phyloP scores from a whole-genome alignment of 2,329 filamentous ascomycete species.

The Fusarium anthophilum region DNA sequence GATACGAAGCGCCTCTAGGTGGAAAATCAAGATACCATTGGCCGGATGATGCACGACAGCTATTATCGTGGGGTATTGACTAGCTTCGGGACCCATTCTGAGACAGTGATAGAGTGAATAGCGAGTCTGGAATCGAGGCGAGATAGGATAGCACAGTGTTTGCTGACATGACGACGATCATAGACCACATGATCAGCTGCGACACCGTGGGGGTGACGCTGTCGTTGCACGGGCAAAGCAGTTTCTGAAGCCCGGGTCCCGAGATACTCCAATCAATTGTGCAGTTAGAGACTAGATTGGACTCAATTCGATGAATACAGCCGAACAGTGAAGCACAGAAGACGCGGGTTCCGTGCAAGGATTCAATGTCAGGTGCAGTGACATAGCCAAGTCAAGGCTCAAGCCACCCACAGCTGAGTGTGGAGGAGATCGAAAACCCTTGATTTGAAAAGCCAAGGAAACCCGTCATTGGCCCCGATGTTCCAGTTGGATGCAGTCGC shows the following conservation, averaged over 20 bases:
- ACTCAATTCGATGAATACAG: not conserved
- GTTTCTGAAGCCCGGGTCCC: constrained; percentile 16
- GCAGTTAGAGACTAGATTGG: not conserved
- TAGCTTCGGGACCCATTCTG: constrained; percentile 17
- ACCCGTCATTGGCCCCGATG: not conserved
- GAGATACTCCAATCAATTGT: constrained; percentile 19
- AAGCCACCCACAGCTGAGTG: constrained; percentile 12
- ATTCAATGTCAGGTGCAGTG: constrained; percentile 6
- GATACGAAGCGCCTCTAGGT: constrained; percentile 27
- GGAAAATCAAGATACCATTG: constrained; percentile 11
- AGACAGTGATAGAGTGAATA: constrained; percentile 11
- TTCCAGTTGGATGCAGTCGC: not conserved
- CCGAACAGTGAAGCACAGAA: not conserved
- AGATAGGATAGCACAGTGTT: constrained; percentile 30
- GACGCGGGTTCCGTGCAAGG: constrained; percentile 13
- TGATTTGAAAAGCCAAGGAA: not conserved
- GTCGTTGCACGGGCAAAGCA: constrained; percentile 26
- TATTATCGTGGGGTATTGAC: constrained; percentile 25
- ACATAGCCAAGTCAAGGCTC: constrained; percentile 8
- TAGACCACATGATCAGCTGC: constrained; percentile 29
- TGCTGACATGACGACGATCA: constrained; percentile 18
- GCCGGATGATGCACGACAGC: constrained; percentile 16
- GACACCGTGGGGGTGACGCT: constrained; percentile 24
- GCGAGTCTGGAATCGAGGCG: constrained; percentile 15
- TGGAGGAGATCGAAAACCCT: not conserved